Evolutionary conservation across 305 asterid genomes (phyloP).

Genomic region (Coffea humblotiana): DNA sequence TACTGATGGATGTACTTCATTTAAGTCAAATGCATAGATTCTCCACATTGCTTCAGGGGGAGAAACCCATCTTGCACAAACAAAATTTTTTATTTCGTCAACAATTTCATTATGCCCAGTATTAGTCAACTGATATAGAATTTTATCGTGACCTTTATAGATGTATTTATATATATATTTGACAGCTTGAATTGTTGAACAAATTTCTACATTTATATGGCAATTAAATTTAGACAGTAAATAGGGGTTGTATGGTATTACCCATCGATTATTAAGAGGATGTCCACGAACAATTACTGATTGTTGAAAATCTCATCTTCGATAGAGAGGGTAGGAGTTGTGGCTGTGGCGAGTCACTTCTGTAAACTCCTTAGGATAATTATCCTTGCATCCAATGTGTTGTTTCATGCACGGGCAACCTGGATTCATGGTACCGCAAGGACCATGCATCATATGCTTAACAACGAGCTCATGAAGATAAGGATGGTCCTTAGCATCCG

Average conservation of each 20-base stretch:
- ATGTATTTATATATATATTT: not conserved
- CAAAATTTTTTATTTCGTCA: not conserved
- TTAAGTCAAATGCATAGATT: not conserved
- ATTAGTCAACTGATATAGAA: not conserved
- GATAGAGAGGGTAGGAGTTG: no score
- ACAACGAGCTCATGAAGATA: not conserved
- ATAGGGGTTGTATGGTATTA: not conserved
- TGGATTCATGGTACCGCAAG: not conserved
- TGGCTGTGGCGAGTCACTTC: no score
- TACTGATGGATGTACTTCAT: not conserved
- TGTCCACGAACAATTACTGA: not conserved
- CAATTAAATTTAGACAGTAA: not conserved
- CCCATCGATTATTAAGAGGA: not conserved
- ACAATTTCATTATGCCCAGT: not conserved
- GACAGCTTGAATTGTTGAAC: no score
- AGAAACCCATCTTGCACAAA: not conserved
- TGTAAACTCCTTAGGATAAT: no score
- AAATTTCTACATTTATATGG: not conserved
- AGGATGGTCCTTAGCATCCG: accelerated
- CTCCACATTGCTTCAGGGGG: not conserved
- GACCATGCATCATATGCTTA: conserved; percentile 10
- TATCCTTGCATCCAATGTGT: no score
- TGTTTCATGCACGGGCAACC: no score
- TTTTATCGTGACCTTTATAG: not conserved
- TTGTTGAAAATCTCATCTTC: not conserved